A percentile compares a stretch with the other conserved stretches of the same genome.
phyloP scores from a whole-genome alignment of 164 flowering plant species.

The Annona cherimola region DNA sequence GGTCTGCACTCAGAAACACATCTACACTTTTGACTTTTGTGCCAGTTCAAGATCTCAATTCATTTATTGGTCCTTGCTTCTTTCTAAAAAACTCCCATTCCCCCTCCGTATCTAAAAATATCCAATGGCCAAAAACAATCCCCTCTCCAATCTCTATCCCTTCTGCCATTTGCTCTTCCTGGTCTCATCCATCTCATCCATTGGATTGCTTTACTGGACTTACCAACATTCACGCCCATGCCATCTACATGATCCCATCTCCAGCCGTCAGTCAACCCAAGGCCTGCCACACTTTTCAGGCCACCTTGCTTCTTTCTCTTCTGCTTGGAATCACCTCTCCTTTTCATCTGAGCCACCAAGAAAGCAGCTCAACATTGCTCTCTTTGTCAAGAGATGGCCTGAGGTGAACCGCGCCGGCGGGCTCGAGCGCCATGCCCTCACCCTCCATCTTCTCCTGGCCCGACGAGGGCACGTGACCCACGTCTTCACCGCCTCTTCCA shows the following conservation, averaged over 20 bases:
- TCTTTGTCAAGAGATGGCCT: constrained; percentile 71
- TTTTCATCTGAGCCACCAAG: constrained; percentile 41
- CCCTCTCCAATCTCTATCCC: constrained; percentile 7
- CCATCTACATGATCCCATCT: constrained; percentile 12
- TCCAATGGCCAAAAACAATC: neutral
- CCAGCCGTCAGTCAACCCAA: constrained; percentile 5
- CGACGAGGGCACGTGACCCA: constrained; percentile 28
- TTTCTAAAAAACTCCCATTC: neutral
- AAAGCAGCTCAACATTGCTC: constrained; percentile 53
- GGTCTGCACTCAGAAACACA: too few relatives aligned
- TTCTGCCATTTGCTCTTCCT: constrained; percentile 15
- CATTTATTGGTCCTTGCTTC: neutral
- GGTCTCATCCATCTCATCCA: constrained; percentile 16
- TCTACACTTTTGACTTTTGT: too few relatives aligned
- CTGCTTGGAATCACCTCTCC: constrained; percentile 65
- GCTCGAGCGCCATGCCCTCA: constrained; percentile 69
- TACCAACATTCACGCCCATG: constrained; percentile 20
- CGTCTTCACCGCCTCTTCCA: constrained; percentile 19
- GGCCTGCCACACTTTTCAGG: constrained; percentile 11
- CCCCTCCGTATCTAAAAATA: neutral
- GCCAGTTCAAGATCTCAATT: too few relatives aligned
- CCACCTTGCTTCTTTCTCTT: constrained; percentile 34
- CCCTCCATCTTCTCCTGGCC: constrained; percentile 49
- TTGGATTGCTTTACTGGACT: constrained; percentile 30
- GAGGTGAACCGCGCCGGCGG: constrained; percentile 42